A percentile compares a stretch with the other conserved stretches of the same genome.
Conservation (phyloP, 768 basidiomycete species). For the Artomyces pyxidatus region DNA sequence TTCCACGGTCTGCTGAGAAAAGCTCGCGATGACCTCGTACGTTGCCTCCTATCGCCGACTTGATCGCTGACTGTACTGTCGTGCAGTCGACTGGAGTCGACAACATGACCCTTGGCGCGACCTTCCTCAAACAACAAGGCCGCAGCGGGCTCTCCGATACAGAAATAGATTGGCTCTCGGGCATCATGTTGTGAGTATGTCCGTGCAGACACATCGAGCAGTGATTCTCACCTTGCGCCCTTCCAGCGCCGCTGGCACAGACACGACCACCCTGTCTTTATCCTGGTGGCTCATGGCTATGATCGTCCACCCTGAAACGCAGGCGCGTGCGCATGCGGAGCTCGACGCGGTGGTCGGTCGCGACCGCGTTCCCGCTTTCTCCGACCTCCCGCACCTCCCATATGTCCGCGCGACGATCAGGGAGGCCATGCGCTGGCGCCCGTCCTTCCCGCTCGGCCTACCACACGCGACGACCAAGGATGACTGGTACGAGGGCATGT, state of each 20-base stretch:
- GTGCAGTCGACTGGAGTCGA: conserved; percentile 3
- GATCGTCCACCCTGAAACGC: conserved; percentile 12
- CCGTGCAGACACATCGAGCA: background rate
- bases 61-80: background rate
- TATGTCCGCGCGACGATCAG: conserved; percentile 13
- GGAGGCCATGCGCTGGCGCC: conserved; percentile 8
- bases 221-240: background rate
- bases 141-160: conserved; percentile 1
- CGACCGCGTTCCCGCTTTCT: conserved; percentile 9
- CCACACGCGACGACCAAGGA: conserved; percentile 13
- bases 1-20: conserved; percentile 11
- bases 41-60: too few species aligned
- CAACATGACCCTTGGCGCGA: conserved; percentile 2
- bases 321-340: conserved; percentile 13
- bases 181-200: conserved; percentile 10
- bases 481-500: conserved; percentile 21
- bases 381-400: conserved; percentile 9
- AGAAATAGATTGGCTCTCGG: conserved; percentile 11
- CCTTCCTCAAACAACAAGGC: conserved; percentile 1
- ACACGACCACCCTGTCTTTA: background rate
- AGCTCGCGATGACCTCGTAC: too few species aligned
- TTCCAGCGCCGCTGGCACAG: conserved; percentile 4
- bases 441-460: background rate
- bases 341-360: conserved; percentile 13
- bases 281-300: conserved; percentile 11